Percentiles rank a stretch among this genome's conserved stretches.
Evolutionary conservation across 345 rosid species (phyloP).

Genomic region (Citrus medica): DNA sequence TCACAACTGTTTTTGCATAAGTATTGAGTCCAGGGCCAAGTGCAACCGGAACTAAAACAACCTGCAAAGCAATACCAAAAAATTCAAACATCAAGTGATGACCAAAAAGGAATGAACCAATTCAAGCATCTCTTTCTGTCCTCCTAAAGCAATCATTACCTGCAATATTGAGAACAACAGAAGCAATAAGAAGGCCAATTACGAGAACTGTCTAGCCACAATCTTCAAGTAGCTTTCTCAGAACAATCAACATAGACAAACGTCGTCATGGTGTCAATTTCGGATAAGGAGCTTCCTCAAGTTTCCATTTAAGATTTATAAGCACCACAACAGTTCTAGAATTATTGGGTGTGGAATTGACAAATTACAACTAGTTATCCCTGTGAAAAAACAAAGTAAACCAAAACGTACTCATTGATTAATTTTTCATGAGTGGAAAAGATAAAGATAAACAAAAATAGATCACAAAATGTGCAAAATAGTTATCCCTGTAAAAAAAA

Average conservation of each 20-base stretch:
- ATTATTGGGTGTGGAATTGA: too few relatives aligned
- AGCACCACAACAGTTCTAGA: too few relatives aligned
- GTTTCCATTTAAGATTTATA: too few relatives aligned
- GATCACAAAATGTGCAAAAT: background rate
- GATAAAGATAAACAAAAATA: background rate
- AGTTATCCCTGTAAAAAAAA: too few relatives aligned
- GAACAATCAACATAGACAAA: too few relatives aligned
- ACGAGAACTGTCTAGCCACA: slow-evolving; percentile 28
- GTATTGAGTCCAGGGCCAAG: slow-evolving; percentile 83
- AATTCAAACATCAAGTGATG: background rate
- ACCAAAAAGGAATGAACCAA: background rate
- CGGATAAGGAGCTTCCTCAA: too few relatives aligned
- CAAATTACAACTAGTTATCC: too few relatives aligned
- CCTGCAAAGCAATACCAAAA: slow-evolving; percentile 39
- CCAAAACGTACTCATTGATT: too few relatives aligned
- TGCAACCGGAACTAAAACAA: slow-evolving; percentile 79
- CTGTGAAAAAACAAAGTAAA: too few relatives aligned
- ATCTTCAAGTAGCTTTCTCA: too few relatives aligned
- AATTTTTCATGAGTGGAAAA: background rate
- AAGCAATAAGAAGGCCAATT: slow-evolving; percentile 73
- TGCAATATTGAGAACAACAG: slow-evolving; percentile 67
- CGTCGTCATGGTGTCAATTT: too few relatives aligned
- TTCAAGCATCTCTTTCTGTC: background rate
- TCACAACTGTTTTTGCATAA: slow-evolving; percentile 77
- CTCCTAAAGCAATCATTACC: slow-evolving; percentile 35